Conservation (phyloP, 805 yeast genomes). For the Starmerella etchellsii region DNA sequence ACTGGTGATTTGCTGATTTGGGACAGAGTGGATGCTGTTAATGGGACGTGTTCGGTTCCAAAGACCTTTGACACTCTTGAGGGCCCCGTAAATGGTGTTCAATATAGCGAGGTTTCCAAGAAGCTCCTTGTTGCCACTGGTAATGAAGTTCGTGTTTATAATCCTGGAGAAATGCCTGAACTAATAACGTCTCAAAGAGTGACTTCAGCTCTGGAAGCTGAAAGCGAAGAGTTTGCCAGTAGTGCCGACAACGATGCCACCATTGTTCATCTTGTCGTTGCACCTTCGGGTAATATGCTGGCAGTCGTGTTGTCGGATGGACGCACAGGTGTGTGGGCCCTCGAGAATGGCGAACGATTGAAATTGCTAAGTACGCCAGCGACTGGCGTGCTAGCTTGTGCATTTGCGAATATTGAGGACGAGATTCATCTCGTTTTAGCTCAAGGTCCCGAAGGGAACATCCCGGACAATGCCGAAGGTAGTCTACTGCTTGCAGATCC, state of each 20-base stretch:
- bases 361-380: conserved; percentile 4
- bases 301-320: conserved; percentile 13
- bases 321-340: conserved; percentile 3
- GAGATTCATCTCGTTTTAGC: conserved; percentile 14
- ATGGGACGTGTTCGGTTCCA: not conserved
- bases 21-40: conserved; percentile 4
- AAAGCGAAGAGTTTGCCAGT: not conserved
- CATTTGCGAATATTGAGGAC: conserved; percentile 8
- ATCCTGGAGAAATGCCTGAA: not conserved
- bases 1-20: conserved; percentile 17
- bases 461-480: conserved; percentile 7
- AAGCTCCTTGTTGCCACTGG: conserved; percentile 17
- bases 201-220: not conserved
- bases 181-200: not conserved
- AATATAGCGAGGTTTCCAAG: not conserved
- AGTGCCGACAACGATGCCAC: not conserved
- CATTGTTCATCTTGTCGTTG: conserved; percentile 4
- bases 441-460: conserved; percentile 4
- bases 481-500: conserved; percentile 16
- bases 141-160: conserved; percentile 4
- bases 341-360: conserved; percentile 2
- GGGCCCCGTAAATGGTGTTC: conserved; percentile 5
- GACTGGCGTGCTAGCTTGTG: conserved; percentile 6
- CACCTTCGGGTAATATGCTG: conserved; percentile 10
- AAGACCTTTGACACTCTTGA: not conserved